Percentiles rank a stretch among this genome's conserved stretches.
Conservation (phyloP, 371 early-diverging fungal species). For the Blakeslea trispora region DNA sequence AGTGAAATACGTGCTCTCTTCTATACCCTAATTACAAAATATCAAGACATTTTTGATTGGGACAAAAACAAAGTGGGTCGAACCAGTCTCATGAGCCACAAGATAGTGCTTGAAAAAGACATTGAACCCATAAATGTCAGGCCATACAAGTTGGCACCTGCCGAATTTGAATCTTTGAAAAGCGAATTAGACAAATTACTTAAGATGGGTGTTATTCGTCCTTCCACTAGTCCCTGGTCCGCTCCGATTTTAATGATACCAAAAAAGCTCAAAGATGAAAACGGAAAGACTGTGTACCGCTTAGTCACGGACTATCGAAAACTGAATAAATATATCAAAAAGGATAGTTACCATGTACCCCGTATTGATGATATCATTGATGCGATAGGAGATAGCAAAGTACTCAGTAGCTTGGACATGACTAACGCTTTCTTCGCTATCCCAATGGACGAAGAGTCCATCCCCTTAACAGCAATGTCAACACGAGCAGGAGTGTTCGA, state of each 20-base stretch:
- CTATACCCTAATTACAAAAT: background rate
- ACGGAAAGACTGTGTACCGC: slow-evolving; percentile 40
- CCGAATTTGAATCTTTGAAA: background rate
- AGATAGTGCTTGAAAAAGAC: too few relatives aligned
- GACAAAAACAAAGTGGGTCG: background rate
- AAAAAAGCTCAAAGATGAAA: too few relatives aligned
- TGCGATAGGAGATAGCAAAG: slow-evolving; percentile 2
- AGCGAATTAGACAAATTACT: slow-evolving; percentile 5
- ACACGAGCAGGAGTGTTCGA: slow-evolving; percentile 38
- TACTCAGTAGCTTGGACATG: slow-evolving; percentile 3
- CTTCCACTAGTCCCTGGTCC: slow-evolving; percentile 11
- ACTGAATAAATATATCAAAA: slow-evolving; percentile 36
- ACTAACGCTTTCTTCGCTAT: slow-evolving; percentile 3
- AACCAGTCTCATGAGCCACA: too few relatives aligned
- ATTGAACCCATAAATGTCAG: background rate
- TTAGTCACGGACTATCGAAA: slow-evolving; percentile 46
- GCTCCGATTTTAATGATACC: slow-evolving; percentile 29
- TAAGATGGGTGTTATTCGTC: slow-evolving; percentile 9
- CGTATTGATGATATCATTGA: slow-evolving; percentile 33
- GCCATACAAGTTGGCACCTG: background rate
- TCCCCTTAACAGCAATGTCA: background rate
- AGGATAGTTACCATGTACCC: slow-evolving; percentile 41
- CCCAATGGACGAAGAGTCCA: background rate
- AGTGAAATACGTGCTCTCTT: too few relatives aligned
- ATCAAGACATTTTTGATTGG: slow-evolving; percentile 2